Evolutionary conservation across 2,329 filamentous ascomycete species (phyloP), one percentile per base, ranked within the genome.

Genomic region (Trichophyton mentagrophytes): DNA sequence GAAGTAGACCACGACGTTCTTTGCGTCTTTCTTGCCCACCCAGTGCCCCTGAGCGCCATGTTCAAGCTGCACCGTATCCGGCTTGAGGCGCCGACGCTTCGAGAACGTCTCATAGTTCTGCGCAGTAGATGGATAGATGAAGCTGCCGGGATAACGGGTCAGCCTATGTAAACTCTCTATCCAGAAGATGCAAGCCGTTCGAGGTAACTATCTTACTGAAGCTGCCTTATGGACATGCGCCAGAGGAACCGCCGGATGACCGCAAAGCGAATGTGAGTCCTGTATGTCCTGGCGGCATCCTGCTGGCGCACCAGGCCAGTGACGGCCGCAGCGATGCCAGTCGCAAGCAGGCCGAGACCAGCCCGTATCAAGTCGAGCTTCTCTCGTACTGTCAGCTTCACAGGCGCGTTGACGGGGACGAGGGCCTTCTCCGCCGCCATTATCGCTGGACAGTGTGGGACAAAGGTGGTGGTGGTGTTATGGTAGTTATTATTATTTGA

Each of bases 271-370:
- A 77, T 57, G 69, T 77, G 73, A 44, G 71, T 66, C 17, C 62
- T 64, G 59, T 73, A 76, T 4, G 66, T 65, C 57, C 66, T 71
- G 17, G 74, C 69, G 42, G 73, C 74, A 33, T 62, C 66, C 17
- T 70, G 65, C 3, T 74, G 73, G 15, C 75, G 73, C 60, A 77
- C 76, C 0, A 71, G 61, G 13, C 71, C 73, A 3, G 72, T 70
- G 30, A 74, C 63, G 22, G 72, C 67, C 17, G 65, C 67, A 60
- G 70, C 70, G 3, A 74, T 58, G 4, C 64, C 62, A 4, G 66
- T 65, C 13, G 65, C 66, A 3, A 70, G 40, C 11, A 73, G 38
- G 3, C 66, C 67, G 0, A 74, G 57, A 4, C 66, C 61, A 15
- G 64, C 66, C 4, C 70, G 66, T 15, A 69, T 58, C 11, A 73